Evolutionary conservation across 805 yeast species (phyloP).

Genomic region (Lachancea quebecensis): DNA sequence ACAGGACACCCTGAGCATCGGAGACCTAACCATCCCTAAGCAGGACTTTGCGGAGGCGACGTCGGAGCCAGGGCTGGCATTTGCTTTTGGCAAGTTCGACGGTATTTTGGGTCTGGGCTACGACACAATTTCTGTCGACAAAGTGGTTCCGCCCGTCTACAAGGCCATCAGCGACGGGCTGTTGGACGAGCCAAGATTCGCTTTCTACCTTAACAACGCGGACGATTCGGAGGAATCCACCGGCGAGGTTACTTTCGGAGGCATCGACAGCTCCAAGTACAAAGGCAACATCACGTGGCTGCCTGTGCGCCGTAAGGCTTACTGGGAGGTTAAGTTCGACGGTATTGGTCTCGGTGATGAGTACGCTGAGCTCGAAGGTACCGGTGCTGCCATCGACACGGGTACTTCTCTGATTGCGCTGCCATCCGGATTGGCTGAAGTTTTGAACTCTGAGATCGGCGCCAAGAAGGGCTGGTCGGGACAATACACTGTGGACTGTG

Average conservation of each 20-base stretch:
- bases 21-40: constrained; percentile 66
- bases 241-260: constrained; percentile 94
- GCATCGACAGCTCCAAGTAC: constrained; percentile 70
- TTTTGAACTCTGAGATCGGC: constrained; percentile 90
- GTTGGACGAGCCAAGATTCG: constrained; percentile 77
- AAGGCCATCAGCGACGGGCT: constrained; percentile 78
- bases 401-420: constrained; percentile 95
- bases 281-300: constrained; percentile 86
- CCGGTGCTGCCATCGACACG: constrained; percentile 98
- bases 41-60: constrained; percentile 98
- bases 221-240: constrained; percentile 57
- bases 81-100: constrained; percentile 97
- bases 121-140: constrained; percentile 82
- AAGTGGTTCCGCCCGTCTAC: constrained; percentile 89
- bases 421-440: constrained; percentile 94
- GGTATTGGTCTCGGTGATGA: constrained; percentile 90
- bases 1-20: constrained; percentile 73
- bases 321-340: constrained; percentile 96
- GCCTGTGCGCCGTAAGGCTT: constrained; percentile 98
- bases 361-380: constrained; percentile 68
- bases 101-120: constrained; percentile 95
- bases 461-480: constrained; percentile 98
- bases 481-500: constrained; percentile 92
- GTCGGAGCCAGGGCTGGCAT: constrained; percentile 93
- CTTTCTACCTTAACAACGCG: constrained; percentile 83